phyloP scores from a whole-genome alignment of 2,329 filamentous ascomycete species.

The Monosporascus cannonballus region DNA sequence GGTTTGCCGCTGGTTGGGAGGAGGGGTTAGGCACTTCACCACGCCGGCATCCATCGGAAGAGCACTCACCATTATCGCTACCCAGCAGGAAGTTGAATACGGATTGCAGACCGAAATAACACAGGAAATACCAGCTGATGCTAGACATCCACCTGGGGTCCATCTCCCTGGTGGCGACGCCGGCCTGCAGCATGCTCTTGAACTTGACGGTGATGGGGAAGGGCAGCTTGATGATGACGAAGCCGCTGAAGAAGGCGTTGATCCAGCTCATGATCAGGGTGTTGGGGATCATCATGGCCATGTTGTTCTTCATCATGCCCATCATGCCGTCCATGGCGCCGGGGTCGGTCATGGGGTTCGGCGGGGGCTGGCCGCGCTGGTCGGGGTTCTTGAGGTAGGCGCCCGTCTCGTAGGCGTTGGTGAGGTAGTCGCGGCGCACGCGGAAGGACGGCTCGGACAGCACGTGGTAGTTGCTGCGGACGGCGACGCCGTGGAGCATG shows the following conservation, averaged over 20 bases:
- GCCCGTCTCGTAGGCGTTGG: conserved; percentile 77
- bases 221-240: conserved; percentile 96
- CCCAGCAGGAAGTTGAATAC: conserved; percentile 97
- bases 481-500: conserved; percentile 75
- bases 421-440: conserved; percentile 71
- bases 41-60: not conserved
- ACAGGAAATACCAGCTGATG: conserved; percentile 98
- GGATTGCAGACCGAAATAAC: conserved; percentile 91
- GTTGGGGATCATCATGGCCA: conserved; percentile 99
- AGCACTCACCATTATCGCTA: conserved; percentile 79
- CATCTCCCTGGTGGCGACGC: conserved; percentile 90
- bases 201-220: conserved; percentile 98
- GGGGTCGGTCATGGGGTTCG: conserved; percentile 93
- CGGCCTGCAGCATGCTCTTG: conserved; percentile 98
- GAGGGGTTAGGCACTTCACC: conserved; percentile 23
- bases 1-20: conserved; percentile 66
- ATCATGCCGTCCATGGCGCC: conserved; percentile 99
- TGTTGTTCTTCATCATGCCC: conserved; percentile 99
- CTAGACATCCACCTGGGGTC: conserved; percentile 98
- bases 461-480: conserved; percentile 76
- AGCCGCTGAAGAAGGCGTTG: conserved; percentile 97
- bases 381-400: conserved; percentile 87
- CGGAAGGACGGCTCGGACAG: conserved; percentile 75
- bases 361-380: conserved; percentile 74
- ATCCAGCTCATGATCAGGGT: conserved; percentile 99